A percentile compares a stretch with the other conserved stretches of the same genome.
These are phyloP conservation scores for Mangifera indica DNA, from an alignment of 345 rosid species.

Conservation along the genomic window DNA sequence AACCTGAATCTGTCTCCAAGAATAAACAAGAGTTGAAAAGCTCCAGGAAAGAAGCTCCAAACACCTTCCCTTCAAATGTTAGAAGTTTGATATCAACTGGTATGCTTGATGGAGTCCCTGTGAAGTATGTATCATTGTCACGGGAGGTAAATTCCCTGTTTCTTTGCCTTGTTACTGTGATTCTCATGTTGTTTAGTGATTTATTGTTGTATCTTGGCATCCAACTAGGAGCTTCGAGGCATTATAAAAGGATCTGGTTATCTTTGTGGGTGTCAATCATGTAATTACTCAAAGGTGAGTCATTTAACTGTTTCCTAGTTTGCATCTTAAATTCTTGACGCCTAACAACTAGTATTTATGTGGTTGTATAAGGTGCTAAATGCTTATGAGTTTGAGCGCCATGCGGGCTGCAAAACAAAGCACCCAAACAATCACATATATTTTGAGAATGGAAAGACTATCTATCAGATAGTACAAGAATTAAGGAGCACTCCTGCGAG, in stretches of 20 bases:
- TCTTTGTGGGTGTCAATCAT: slow-evolving; percentile 83
- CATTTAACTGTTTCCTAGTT: slow-evolving; percentile 10
- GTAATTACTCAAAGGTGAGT: slow-evolving; percentile 74
- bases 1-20: slow-evolving; percentile 48
- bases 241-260: slow-evolving; percentile 85
- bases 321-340: not conserved
- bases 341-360: slow-evolving; percentile 10
- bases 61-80: slow-evolving; percentile 91
- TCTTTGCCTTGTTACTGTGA: slow-evolving; percentile 12
- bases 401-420: slow-evolving; percentile 86
- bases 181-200: slow-evolving; percentile 18
- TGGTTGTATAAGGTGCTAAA: slow-evolving; percentile 59
- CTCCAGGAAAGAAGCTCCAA: slow-evolving; percentile 74
- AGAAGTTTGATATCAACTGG: slow-evolving; percentile 92
- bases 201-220: slow-evolving; percentile 24
- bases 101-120: slow-evolving; percentile 89
- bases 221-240: slow-evolving; percentile 72
- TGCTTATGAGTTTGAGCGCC: slow-evolving; percentile 88
- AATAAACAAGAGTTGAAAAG: slow-evolving; percentile 55
- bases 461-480: slow-evolving; percentile 93
- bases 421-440: slow-evolving; percentile 94
- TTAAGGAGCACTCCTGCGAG: slow-evolving; percentile 72
- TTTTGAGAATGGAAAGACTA: slow-evolving; percentile 94
- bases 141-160: slow-evolving; percentile 59
- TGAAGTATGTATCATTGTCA: slow-evolving; percentile 72